These are phyloP conservation scores for Chrysosporium keratinophilum DNA, from an alignment of 2,329 filamentous ascomycete genomes.

Conservation along the genomic window DNA sequence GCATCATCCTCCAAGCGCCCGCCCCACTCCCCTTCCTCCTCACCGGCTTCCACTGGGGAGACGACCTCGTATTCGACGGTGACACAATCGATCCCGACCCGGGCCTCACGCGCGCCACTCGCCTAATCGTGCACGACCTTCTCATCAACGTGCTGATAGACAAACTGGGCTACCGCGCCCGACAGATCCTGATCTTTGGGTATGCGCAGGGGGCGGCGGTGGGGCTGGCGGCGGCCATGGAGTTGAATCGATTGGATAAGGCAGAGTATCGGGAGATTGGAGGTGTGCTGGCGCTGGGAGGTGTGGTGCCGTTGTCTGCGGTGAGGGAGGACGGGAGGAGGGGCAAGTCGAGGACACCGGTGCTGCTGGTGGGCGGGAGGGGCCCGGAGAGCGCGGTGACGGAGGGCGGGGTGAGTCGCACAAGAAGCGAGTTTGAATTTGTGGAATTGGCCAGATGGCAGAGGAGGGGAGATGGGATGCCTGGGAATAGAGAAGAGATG, in stretches of 20 bases:
- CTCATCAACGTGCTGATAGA: conserved; percentile 44
- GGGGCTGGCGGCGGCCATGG: conserved; percentile 47
- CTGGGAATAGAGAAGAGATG: conserved; percentile 73
- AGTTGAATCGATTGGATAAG: conserved; percentile 24
- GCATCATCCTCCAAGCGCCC: conserved; percentile 63
- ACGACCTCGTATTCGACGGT: conserved; percentile 50
- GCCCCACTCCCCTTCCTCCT: conserved; percentile 58
- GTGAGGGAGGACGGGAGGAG: conserved; percentile 18
- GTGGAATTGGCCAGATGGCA: conserved; percentile 61
- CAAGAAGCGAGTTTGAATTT: conserved; percentile 56
- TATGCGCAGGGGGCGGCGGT: conserved; percentile 58
- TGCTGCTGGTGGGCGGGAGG: conserved; percentile 34
- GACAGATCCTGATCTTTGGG: conserved; percentile 55
- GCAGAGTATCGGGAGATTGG: conserved; percentile 23
- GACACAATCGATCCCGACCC: conserved; percentile 53
- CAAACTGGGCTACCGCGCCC: conserved; percentile 49
- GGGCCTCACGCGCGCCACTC: conserved; percentile 45
- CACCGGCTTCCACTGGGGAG: conserved; percentile 59
- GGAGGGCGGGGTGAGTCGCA: conserved; percentile 50
- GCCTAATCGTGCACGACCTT: conserved; percentile 42
- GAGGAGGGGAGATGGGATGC: conserved; percentile 70
- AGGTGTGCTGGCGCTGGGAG: conserved; percentile 37
- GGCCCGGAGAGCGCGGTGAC: conserved; percentile 44
- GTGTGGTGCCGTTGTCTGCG: conserved; percentile 30
- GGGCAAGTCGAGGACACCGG: conserved; percentile 32